Base-by-base conservation (phyloP, 2,329 filamentous ascomycete genomes). In the Fusarium longipes region DNA sequence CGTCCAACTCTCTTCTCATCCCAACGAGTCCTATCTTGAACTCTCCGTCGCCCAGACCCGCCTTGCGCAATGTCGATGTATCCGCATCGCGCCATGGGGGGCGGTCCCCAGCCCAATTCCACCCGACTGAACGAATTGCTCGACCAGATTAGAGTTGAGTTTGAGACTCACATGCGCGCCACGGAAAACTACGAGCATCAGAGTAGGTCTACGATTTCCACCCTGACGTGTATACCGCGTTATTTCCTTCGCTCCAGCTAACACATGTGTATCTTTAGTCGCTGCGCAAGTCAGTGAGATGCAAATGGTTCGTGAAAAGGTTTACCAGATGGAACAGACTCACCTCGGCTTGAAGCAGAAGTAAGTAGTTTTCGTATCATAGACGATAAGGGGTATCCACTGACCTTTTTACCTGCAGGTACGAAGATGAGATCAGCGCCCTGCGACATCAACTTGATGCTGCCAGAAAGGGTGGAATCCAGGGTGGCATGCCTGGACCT, bases 271-370 rank as follows among this genome's bases (percentile, higher is more conserved):
- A 64, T 55, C 57, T 73, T 70, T 78, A 97, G 96, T 98, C 76
- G 89, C 92, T 59, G 88, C 89, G 48, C 96, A 99, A 78, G 91
- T 97, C 68, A 91, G 95, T 75, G 96, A 99, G 81, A 96, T 98
- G 86, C 93, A 97, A 77, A 87, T 97, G 75, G 93, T 99, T 48
- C 87, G 94, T 67, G 91, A 94, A 77, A 97, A 97, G 80, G 93
- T 99, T 62, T 97, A 93, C 76, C 88, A 92, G 73, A 89, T 99
- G 78, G 96, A 99, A 79, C 93, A 96, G 77, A 88, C 90, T 47
- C 96, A 98, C 75, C 86, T 95, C 74, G 88, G 87, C 52, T 89
- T 97, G 75, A 98, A 98, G 83, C 86, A 90, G 79, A 97, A 97
- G 95, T 98, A 84, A 77, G 90, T 81, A 33, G 45, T 24, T 27